phyloP scores from a whole-genome alignment of 768 basidiomycete species.

The Hericium rajendrae region DNA sequence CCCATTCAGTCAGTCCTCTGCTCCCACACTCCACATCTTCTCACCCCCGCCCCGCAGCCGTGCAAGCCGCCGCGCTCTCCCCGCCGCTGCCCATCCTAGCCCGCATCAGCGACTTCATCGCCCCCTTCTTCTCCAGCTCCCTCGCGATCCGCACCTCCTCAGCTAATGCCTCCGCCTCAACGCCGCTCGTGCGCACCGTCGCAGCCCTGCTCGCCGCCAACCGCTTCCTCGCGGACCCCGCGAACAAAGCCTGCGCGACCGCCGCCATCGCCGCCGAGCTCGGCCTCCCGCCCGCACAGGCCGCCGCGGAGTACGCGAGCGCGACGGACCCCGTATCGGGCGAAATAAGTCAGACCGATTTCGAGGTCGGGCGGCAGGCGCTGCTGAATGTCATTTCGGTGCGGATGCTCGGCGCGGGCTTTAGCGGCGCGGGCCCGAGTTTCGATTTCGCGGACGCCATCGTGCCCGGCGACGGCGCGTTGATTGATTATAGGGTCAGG shows the following conservation, averaged over 20 bases:
- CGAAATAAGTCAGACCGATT: background rate
- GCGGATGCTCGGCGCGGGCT: background rate
- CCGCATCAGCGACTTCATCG: conserved; percentile 2
- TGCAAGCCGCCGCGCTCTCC: background rate
- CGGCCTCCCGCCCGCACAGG: background rate
- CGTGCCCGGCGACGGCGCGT: background rate
- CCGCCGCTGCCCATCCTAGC: conserved; percentile 3
- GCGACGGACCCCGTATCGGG: background rate
- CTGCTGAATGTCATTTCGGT: conserved; percentile 3
- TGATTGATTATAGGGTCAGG: conserved; percentile 1
- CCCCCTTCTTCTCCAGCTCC: conserved; percentile 1
- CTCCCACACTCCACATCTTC: background rate
- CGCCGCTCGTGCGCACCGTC: background rate
- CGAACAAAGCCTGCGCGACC: background rate
- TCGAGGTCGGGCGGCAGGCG: background rate
- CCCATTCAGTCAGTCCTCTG: background rate
- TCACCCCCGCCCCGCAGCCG: background rate
- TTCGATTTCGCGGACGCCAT: conserved; percentile 2
- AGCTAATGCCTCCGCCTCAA: background rate
- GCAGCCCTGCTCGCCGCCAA: conserved; percentile 1
- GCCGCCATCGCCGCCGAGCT: conserved; percentile 1
- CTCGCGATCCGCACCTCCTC: background rate
- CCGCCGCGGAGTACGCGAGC: background rate
- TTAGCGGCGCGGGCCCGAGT: background rate
- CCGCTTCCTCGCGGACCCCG: conserved; percentile 1